These are phyloP conservation scores for Metschnikowia lochheadii DNA, from an alignment of 805 yeast species.

Conservation along the genomic window DNA sequence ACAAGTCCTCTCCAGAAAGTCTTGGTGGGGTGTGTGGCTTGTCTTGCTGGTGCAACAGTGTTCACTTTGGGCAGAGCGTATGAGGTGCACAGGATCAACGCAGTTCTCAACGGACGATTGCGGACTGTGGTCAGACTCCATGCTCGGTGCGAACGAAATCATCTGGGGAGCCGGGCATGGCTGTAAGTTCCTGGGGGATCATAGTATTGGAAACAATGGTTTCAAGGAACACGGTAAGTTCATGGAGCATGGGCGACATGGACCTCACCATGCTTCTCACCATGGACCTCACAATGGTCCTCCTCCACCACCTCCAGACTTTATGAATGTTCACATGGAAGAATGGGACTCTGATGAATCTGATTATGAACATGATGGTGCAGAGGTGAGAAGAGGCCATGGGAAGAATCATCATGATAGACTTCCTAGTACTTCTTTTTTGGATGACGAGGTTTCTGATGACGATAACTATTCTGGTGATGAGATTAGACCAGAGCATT, in stretches of 20 bases:
- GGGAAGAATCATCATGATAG: neutral
- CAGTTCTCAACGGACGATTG: neutral
- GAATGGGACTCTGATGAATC: neutral
- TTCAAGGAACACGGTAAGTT: no score
- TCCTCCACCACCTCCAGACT: neutral
- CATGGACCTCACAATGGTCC: neutral
- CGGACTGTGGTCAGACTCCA: neutral
- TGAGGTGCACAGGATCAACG: conserved; percentile 8
- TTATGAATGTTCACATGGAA: neutral
- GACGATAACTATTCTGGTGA: neutral
- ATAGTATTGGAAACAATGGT: no score
- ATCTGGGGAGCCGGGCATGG: neutral
- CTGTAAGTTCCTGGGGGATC: neutral
- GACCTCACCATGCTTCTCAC: neutral
- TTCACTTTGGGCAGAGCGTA: conserved; percentile 17
- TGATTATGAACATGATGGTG: no score
- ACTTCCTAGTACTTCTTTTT: neutral
- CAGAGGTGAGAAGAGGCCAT: neutral
- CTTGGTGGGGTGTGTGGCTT: conserved; percentile 9
- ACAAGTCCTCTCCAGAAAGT: conserved; percentile 3
- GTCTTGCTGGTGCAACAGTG: conserved; percentile 13
- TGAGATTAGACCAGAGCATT: neutral
- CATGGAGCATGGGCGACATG: neutral
- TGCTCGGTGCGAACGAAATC: neutral
- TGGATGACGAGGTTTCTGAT: neutral